Evolutionary conservation across 2,329 filamentous ascomycete species (phyloP), one percentile per base, ranked within the genome.

Genomic region (Penicillium sp.): DNA sequence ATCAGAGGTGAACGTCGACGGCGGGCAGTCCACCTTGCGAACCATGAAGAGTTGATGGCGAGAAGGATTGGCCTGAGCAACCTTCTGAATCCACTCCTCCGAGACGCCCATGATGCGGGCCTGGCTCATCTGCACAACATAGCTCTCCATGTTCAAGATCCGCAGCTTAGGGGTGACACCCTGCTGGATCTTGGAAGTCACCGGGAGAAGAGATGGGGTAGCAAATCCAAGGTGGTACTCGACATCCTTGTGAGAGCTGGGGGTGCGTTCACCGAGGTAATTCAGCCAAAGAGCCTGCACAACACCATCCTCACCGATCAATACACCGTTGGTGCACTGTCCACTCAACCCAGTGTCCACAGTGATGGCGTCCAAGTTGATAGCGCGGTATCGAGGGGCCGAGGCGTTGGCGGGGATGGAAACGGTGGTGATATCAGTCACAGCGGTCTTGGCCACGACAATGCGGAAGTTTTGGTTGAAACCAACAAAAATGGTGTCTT

Each of bases 11-110:
- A 77, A 74, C 13, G 73, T 74, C 5, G 79, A 74, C 1, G 81
- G 85, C 24, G 86, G 86, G 50, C 87, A 88, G 70, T 90, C 83
- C 63, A 96, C 89, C 81, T 99, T 99, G 71, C 92, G 90, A 33
- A 99, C 92, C 91, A 99, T 97, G 82, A 99, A 99, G 40, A 99
- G 86, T 79, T 99, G 95, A 75, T 99, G 95, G 61, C 93, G 91
- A 55, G 95, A 89, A 42, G 92, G 91, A 77, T 99, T 97, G 65
- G 92, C 92, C 67, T 89, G 84, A 57, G 95, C 89, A 2, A 97
- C 94, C 77, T 92, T 91, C 70, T 91, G 85, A 71, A 99, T 97
- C 95, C 94, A 98, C 65, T 96, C 90, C 71, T 98, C 93, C 0
- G 91, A 92, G 1, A 98, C 92, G 10, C 95, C 95, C 93, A 99